These are phyloP conservation scores for Telfairia occidentalis DNA, from an alignment of 331 rosid genomes.

Conservation along the genomic window DNA sequence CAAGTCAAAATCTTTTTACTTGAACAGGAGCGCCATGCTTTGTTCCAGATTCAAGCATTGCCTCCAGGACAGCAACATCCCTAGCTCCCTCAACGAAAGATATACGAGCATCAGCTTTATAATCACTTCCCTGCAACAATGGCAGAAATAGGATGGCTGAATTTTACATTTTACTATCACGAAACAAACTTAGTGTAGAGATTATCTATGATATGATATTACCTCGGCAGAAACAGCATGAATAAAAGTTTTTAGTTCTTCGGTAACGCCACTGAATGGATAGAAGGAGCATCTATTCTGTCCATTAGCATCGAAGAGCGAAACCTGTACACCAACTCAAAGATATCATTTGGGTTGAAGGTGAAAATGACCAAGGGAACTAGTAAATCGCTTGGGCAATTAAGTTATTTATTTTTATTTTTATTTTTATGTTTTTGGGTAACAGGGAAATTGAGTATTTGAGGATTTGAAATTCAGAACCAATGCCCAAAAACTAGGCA, in stretches of 20 bases:
- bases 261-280: conserved; percentile 82
- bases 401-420: too few relatives aligned
- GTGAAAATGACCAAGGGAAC: neutral
- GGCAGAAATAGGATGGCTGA: conserved; percentile 3
- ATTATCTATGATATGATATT: conserved; percentile 3
- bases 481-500: neutral
- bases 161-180: neutral
- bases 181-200: neutral
- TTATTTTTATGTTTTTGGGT: too few relatives aligned
- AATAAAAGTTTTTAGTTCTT: conserved; percentile 64
- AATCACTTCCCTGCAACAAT: conserved; percentile 37
- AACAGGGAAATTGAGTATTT: too few relatives aligned
- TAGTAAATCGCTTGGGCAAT: neutral
- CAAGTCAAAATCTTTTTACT: conserved; percentile 54
- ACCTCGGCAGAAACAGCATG: conserved; percentile 52
- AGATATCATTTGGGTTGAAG: neutral
- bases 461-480: neutral
- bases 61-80: conserved; percentile 84
- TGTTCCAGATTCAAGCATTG: conserved; percentile 86
- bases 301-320: conserved; percentile 47
- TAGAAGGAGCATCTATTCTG: conserved; percentile 47
- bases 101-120: conserved; percentile 56
- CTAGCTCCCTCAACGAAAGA: conserved; percentile 81
- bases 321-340: conserved; percentile 28
- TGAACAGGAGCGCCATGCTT: conserved; percentile 56